These are phyloP conservation scores for Vigna radiata DNA, from an alignment of 306 rosid species.

Conservation along the genomic window DNA sequence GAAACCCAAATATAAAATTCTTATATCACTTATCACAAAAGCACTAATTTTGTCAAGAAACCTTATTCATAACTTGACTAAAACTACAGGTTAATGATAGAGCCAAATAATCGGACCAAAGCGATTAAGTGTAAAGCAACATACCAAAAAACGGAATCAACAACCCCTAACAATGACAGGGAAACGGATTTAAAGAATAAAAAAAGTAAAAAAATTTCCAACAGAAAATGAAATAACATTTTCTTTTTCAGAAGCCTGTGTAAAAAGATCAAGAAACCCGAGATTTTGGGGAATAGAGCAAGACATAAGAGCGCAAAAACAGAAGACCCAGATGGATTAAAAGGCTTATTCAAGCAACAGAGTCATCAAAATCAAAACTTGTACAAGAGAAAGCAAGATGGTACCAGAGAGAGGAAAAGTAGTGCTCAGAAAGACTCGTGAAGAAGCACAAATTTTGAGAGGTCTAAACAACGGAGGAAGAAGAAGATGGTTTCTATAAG, in stretches of 20 bases:
- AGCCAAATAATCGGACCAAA: slow-evolving; percentile 22
- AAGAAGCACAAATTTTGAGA: neutral
- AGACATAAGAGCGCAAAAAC: slow-evolving; percentile 37
- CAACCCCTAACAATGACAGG: slow-evolving; percentile 30
- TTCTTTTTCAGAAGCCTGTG: neutral
- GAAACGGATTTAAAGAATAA: neutral
- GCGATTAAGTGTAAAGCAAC: slow-evolving; percentile 29
- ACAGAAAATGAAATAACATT: slow-evolving; percentile 4
- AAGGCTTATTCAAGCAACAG: slow-evolving; percentile 2
- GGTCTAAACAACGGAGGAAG: slow-evolving; percentile 5
- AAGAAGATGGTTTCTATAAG: slow-evolving; percentile 29
- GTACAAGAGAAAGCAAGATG: slow-evolving; percentile 30
- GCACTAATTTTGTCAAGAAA: slow-evolving; percentile 35
- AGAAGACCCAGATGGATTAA: slow-evolving; percentile 42
- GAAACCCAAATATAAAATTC: slow-evolving; percentile 25
- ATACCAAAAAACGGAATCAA: slow-evolving; percentile 22
- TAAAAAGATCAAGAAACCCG: neutral
- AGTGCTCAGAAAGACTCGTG: slow-evolving; percentile 29
- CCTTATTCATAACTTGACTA: neutral
- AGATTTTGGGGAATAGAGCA: slow-evolving; percentile 6
- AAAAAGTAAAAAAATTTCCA: neutral
- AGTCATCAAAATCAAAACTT: slow-evolving; percentile 42
- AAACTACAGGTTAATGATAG: neutral
- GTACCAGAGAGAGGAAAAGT: slow-evolving; percentile 56
- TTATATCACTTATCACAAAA: slow-evolving; percentile 26